Base-by-base conservation (phyloP, 2,329 filamentous ascomycete species). In the Arachnomyces sp. region DNA sequence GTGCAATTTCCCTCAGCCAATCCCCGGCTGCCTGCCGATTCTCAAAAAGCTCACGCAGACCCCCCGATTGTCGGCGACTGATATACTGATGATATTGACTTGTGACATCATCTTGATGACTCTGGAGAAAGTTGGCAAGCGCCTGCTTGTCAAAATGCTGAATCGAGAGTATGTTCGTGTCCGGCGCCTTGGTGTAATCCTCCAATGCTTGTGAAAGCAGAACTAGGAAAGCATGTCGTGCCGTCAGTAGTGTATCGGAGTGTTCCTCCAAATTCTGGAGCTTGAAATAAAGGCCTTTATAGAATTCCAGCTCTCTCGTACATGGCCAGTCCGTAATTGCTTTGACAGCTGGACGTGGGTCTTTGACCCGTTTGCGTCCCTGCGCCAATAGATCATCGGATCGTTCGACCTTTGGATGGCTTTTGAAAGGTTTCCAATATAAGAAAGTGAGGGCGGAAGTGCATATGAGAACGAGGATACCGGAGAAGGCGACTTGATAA, bases 191-290 rank as follows among this genome's bases (percentile, higher is more conserved):
- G 16, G 34, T 39, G 3, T 47, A 52, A 18, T 42, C 45, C 8
- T 49, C 35, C 28, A 62, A 41, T 3, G 60, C 60, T 36, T 64
- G 54, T 4, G 60, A 56, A 9, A 68, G 45, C 4, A 69, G 45
- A 13, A 43, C 50, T 2, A 67, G 34, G 12, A 69, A 51, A n/a
- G 54, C 42, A 15, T 56, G 44, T 45, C 56, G 57, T 12, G 56
- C 59, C 31, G 52, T 39, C n/a, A 55, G 47, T 25, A 68, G 37
- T 17, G 62, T 53, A 7, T 62, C 55, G 3, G 58, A 54, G 35
- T 60, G 52, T 28, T 57, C 33, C 40, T 69, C 65, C 6, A 68
- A 51, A 37, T 66, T 65, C 31, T 69, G 67, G 8, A 69, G 52
- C 42, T 64, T 57, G 48, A 59, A 56, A 48, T 67, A 69, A 3